Evolutionary conservation across 2,329 filamentous ascomycete species (phyloP), one percentile per base, ranked within the genome.

Genomic region (Sporothrix schenckii): DNA sequence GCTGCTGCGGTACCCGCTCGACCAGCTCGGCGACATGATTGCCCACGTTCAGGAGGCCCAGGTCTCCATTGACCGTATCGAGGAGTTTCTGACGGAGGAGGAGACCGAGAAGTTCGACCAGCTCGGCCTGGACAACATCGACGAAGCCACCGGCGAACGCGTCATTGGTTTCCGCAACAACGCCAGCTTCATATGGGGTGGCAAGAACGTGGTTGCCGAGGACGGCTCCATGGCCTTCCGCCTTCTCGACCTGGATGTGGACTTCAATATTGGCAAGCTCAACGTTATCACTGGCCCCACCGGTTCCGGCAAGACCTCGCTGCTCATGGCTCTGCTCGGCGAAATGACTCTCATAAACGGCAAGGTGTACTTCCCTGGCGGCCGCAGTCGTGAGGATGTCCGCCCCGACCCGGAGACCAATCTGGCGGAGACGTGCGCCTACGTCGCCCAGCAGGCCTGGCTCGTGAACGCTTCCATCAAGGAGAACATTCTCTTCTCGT

Each of bases 11-110:
- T 92, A 97, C 68, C 95, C 95, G 4, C 84, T 99, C 60, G 95
- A 99, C 79, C 94, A 98, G 81, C 86, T 99, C 69, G 95, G 95
- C 66, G 95, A 99, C 80, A 99, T 99, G 95, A 91, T 98, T 77
- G 95, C 95, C 13, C 95, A 98, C 81, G 94, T 99, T 4, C 93
- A 97, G 81, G 95, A 99, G 80, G 92, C 94, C 30, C 97, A 97
- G 81, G 94, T 99, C 24, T 99, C 95, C 0, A 89, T 99, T 67
- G 94, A 97, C 77, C 94, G 95, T 83, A 92, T 99, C 9, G 94
- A 99, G 77, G 92, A 97, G 75, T 99, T 97, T 76, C 81, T 99
- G 54, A 89, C 86, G 70, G 95, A 99, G 78, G 93, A 95, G 9
- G 95, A 99, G 81, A 99, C 95, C 0, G 93, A 96, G 71, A 99